These are phyloP conservation scores for Trebouxia sp. DNA, from an alignment of 139 green algal species.

Conservation along the genomic window DNA sequence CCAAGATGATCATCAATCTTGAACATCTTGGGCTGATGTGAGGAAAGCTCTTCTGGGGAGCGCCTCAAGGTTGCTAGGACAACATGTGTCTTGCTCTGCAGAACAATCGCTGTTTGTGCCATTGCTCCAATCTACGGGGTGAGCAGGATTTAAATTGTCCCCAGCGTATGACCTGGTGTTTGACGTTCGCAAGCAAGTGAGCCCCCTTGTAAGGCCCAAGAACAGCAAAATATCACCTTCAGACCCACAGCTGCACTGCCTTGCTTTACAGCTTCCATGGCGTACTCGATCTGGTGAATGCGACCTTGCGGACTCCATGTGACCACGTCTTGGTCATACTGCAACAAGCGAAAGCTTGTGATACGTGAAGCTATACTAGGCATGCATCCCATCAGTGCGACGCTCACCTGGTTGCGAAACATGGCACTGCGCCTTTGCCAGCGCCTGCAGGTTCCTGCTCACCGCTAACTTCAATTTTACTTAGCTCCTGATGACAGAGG, in stretches of 20 bases:
- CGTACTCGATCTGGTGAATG: conserved; percentile 97
- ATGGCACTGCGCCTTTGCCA: background rate
- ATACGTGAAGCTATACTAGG: too few species aligned
- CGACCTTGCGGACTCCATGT: conserved; percentile 95
- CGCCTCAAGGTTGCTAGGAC: conserved; percentile 93
- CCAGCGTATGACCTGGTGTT: too few species aligned
- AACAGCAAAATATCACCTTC: too few species aligned
- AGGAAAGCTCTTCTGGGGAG: conserved; percentile 86
- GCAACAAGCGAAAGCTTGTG: conserved; percentile 25
- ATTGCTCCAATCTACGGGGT: too few species aligned
- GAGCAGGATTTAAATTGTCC: too few species aligned
- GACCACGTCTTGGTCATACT: conserved; percentile 98
- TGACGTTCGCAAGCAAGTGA: too few species aligned
- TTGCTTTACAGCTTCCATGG: conserved; percentile 99
- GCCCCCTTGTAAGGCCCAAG: too few species aligned
- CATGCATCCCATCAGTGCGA: background rate
- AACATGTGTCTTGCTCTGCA: conserved; percentile 83
- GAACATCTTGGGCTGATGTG: conserved; percentile 92
- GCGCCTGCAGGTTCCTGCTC: too few species aligned
- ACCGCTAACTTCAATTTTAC: too few species aligned
- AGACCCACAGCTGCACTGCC: conserved; percentile 91
- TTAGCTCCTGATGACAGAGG: too few species aligned
- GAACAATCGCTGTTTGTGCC: too few species aligned
- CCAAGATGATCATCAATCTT: conserved; percentile 99
- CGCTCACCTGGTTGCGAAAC: conserved; percentile 10